Conservation (phyloP, 805 yeast species). For the Scheffersomyces stipitis region DNA sequence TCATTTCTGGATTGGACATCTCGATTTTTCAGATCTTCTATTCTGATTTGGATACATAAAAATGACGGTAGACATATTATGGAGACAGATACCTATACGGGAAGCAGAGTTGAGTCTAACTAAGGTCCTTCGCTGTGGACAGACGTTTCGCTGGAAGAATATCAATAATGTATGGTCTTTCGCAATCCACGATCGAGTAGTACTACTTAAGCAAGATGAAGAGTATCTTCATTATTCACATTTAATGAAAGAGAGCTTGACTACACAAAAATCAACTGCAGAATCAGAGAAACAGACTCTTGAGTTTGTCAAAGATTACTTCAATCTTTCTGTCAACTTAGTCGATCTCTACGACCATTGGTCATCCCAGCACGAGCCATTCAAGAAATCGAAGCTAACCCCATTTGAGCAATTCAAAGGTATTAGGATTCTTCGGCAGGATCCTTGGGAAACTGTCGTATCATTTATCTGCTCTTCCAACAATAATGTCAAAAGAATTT, state of each 20-base stretch:
- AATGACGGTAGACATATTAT: conserved; percentile 3
- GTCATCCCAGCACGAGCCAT: conserved; percentile 44
- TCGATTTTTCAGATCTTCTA: background rate
- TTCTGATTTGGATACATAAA: background rate
- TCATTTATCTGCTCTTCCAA: conserved; percentile 95
- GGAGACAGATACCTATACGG: conserved; percentile 10
- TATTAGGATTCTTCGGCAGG: conserved; percentile 83
- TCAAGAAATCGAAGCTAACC: conserved; percentile 15
- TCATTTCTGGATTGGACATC: background rate
- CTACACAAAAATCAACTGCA: conserved; percentile 31
- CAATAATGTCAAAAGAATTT: conserved; percentile 89
- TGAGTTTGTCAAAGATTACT: conserved; percentile 61
- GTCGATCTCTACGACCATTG: conserved; percentile 51
- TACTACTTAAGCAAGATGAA: conserved; percentile 64
- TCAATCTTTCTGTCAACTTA: conserved; percentile 62
- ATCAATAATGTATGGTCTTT: conserved; percentile 66
- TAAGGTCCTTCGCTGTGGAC: conserved; percentile 79
- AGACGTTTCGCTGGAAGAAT: conserved; percentile 78
- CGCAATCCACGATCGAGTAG: conserved; percentile 55
- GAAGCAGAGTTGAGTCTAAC: conserved; percentile 54
- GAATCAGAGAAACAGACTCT: conserved; percentile 56
- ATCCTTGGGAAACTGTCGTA: conserved; percentile 93
- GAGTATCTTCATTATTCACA: conserved; percentile 50
- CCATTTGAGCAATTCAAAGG: conserved; percentile 55
- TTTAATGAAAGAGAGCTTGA: conserved; percentile 22